Evolutionary conservation across 768 basidiomycete species (phyloP).

Genomic region (Lactarius hengduanensis): DNA sequence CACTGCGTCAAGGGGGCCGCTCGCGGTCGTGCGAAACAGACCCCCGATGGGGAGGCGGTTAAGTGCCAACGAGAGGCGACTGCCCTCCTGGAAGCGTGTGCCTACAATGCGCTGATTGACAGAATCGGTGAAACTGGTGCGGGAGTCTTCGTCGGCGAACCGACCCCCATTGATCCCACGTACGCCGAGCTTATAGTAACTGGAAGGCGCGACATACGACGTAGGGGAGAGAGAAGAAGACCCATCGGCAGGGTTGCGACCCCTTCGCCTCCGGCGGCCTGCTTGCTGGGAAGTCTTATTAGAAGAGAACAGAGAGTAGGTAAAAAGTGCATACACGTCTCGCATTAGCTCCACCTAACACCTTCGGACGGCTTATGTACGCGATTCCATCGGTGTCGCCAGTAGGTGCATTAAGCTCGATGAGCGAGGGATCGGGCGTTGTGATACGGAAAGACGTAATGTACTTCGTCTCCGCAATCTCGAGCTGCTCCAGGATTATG

Average conservation of each 20-base stretch:
- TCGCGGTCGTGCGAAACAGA: constrained; percentile 50
- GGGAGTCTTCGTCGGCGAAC: constrained; percentile 47
- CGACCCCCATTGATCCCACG: constrained; percentile 60
- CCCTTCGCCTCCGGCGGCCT: constrained; percentile 47
- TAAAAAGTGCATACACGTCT: constrained; percentile 16
- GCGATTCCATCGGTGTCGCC: constrained; percentile 44
- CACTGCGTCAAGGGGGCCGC: constrained; percentile 45
- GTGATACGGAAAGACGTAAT: constrained; percentile 72
- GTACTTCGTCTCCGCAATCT: constrained; percentile 77
- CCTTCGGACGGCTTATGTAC: constrained; percentile 67
- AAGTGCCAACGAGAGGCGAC: constrained; percentile 54
- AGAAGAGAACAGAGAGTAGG: constrained; percentile 3
- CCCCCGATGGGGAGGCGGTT: constrained; percentile 63
- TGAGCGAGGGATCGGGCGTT: constrained; percentile 70
- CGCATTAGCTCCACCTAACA: constrained; percentile 41
- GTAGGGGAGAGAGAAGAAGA: constrained; percentile 71
- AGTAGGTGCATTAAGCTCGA: constrained; percentile 47
- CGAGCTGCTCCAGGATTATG: constrained; percentile 72
- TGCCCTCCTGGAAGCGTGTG: constrained; percentile 71
- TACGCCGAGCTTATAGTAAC: constrained; percentile 73
- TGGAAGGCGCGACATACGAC: constrained; percentile 75
- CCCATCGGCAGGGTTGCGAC: constrained; percentile 60
- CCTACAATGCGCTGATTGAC: constrained; percentile 63
- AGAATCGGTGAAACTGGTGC: constrained; percentile 51
- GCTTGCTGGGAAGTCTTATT: constrained; percentile 29